Percentiles rank a stretch among this genome's conserved stretches.
These are phyloP conservation scores for Coemansia sp. DNA, from an alignment of 192 early-diverging fungal species.

Conservation along the genomic window DNA sequence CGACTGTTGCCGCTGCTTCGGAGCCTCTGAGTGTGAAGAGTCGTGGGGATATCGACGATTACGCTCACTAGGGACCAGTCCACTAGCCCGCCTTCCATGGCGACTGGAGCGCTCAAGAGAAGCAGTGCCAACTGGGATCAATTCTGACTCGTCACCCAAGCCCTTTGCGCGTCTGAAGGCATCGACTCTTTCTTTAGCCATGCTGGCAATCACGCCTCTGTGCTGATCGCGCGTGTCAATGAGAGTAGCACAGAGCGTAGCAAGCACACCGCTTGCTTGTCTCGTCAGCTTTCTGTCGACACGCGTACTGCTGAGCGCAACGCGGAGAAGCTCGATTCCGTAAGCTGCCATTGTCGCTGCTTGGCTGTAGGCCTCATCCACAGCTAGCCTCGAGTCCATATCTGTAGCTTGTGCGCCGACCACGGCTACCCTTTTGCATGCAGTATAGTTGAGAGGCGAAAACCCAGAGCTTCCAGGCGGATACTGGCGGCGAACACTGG, in stretches of 20 bases:
- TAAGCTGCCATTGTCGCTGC: background rate
- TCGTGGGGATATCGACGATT: no score
- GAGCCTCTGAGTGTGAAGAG: no score
- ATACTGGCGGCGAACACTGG: background rate
- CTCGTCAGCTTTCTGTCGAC: background rate
- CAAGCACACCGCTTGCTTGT: background rate
- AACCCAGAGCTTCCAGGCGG: background rate
- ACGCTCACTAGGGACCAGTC: no score
- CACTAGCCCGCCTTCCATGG: no score
- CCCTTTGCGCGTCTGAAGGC: background rate
- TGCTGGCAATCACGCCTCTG: background rate
- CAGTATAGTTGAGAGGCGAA: background rate
- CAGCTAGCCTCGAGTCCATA: no score
- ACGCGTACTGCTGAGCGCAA: background rate
- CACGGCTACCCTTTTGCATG: background rate
- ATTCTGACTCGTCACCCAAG: background rate
- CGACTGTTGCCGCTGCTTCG: no score
- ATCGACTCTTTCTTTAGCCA: background rate
- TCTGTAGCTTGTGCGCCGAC: background rate
- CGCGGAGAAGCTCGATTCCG: background rate
- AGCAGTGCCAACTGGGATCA: no score
- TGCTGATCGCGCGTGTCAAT: background rate
- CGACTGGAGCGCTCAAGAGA: no score
- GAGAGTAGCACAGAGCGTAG: background rate
- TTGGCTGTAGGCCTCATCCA: background rate